Evolutionary conservation across 1,284 basidiomycete genomes (phyloP).

Genomic region (Apiotrichum porosum): DNA sequence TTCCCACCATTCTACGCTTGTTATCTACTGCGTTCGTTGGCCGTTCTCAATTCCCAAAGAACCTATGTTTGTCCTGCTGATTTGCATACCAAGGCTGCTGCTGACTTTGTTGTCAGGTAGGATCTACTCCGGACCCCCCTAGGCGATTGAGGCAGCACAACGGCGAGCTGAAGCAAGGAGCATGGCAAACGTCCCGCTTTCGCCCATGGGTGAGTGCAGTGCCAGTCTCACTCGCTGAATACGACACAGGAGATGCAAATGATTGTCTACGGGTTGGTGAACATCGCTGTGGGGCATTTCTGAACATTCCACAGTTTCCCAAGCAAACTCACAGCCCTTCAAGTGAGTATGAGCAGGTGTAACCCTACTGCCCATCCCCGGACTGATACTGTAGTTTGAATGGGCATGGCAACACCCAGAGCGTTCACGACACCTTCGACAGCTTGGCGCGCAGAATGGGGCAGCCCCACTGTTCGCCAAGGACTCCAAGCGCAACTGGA

Average conservation of each 20-base stretch:
- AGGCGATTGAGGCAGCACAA: conserved; percentile 79
- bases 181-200: conserved; percentile 63
- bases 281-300: too few species aligned
- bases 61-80: conserved; percentile 54
- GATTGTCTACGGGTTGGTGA: conserved; percentile 62
- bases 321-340: conserved; percentile 71
- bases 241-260: conserved; percentile 74
- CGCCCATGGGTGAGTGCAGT: conserved; percentile 71
- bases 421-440: conserved; percentile 49
- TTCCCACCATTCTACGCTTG: conserved; percentile 81
- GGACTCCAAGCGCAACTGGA: conserved; percentile 34
- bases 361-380: too few species aligned
- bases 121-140: conserved; percentile 75
- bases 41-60: conserved; percentile 54
- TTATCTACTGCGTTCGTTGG: conserved; percentile 71
- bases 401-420: conserved; percentile 84
- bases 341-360: too few species aligned
- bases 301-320: conserved; percentile 59
- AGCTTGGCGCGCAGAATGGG: background rate
- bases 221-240: too few species aligned
- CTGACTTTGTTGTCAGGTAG: conserved; percentile 57
- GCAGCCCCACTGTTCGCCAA: conserved; percentile 32
- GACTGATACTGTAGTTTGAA: conserved; percentile 60
- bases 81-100: too few species aligned
- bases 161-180: conserved; percentile 70